A percentile compares a stretch with the other conserved stretches of the same genome.
These are phyloP conservation scores for Phytophthora agathidicida DNA, from an alignment of 352 stramenopile genomes.

Conservation along the genomic window DNA sequence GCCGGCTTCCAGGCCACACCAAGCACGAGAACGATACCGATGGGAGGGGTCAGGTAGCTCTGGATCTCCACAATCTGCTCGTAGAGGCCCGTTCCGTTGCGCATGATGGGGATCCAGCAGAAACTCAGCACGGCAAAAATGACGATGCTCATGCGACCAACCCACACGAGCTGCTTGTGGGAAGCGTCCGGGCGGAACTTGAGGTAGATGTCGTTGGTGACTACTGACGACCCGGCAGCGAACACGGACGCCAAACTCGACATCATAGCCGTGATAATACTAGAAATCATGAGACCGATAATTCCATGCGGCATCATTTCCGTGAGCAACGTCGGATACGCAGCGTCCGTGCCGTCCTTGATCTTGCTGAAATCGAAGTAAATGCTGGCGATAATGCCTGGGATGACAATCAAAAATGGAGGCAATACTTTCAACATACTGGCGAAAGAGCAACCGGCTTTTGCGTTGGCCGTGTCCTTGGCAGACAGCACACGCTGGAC, in stretches of 20 bases:
- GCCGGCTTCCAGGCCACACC: slow-evolving; percentile 57
- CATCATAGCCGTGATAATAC: slow-evolving; percentile 79
- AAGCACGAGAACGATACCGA: slow-evolving; percentile 66
- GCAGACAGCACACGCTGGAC: slow-evolving; percentile 72
- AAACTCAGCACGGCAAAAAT: slow-evolving; percentile 59
- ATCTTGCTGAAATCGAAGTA: slow-evolving; percentile 66
- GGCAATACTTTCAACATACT: slow-evolving; percentile 69
- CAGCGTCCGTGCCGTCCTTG: slow-evolving; percentile 56
- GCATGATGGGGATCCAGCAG: slow-evolving; percentile 72
- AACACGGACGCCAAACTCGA: slow-evolving; percentile 72
- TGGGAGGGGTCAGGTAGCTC: slow-evolving; percentile 65
- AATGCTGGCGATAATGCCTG: slow-evolving; percentile 62
- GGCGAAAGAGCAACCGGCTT: slow-evolving; percentile 57
- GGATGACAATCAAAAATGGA: slow-evolving; percentile 76
- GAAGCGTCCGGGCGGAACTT: slow-evolving; percentile 54
- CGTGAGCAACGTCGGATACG: slow-evolving; percentile 69
- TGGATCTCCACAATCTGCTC: slow-evolving; percentile 69
- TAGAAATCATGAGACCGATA: slow-evolving; percentile 70
- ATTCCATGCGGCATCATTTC: slow-evolving; percentile 73
- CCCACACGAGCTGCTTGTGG: slow-evolving; percentile 66
- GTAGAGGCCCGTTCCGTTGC: slow-evolving; percentile 61
- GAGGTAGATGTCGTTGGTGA: slow-evolving; percentile 76
- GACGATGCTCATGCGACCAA: slow-evolving; percentile 57
- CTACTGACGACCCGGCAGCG: slow-evolving; percentile 57
- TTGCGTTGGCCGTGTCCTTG: slow-evolving; percentile 69